Conservation (phyloP, 2,329 filamentous ascomycete species). For the Cercospora citrullina region DNA sequence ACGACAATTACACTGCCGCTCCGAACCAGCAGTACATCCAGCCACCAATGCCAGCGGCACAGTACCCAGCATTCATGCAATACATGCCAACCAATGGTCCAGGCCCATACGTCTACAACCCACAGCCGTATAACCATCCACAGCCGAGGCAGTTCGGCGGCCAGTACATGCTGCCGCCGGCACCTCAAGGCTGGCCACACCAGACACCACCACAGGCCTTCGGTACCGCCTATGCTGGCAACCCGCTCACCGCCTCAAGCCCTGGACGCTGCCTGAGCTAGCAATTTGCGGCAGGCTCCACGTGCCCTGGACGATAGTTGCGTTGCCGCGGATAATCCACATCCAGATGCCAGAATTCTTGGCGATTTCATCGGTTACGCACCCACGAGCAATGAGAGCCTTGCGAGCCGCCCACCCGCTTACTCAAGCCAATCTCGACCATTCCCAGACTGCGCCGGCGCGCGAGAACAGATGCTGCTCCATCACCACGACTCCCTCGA, state of each 20-base stretch:
- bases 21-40: not conserved
- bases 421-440: not conserved
- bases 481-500: not conserved
- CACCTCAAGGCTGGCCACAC: not conserved
- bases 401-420: not conserved
- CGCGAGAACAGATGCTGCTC: not conserved
- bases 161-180: not conserved
- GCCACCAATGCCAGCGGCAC: not conserved
- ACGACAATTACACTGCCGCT: conserved; percentile 6
- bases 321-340: not conserved
- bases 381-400: not conserved
- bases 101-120: not conserved
- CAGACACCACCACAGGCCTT: not conserved
- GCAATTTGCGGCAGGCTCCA: not conserved
- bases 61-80: not conserved
- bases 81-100: not conserved
- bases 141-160: not conserved
- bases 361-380: not conserved
- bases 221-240: not conserved
- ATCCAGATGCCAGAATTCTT: not conserved
- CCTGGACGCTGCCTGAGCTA: not conserved
- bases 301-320: not conserved
- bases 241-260: not conserved
- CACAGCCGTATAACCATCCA: not conserved
- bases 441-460: not conserved